phyloP scores from a whole-genome alignment of 768 basidiomycete species.

The Nevesoporus exiguus region DNA sequence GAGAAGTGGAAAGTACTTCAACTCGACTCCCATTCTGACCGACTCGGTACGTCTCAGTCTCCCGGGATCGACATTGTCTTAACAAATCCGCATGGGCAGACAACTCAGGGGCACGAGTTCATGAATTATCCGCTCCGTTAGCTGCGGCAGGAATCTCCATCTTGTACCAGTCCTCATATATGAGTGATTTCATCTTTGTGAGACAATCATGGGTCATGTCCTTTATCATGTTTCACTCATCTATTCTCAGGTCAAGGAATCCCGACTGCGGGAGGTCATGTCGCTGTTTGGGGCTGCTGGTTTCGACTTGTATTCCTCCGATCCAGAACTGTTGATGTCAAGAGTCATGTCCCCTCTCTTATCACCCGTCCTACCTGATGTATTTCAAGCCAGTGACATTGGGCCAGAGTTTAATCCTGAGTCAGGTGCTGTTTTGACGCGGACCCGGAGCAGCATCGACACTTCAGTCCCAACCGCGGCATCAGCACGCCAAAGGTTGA shows the following conservation, averaged over 20 bases:
- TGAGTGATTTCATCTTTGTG: slow-evolving; percentile 81
- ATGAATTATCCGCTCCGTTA: slow-evolving; percentile 72
- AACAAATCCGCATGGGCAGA: slow-evolving; percentile 36
- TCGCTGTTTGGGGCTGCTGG: slow-evolving; percentile 55
- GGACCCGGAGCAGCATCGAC: slow-evolving; percentile 41
- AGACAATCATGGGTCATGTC: slow-evolving; percentile 23
- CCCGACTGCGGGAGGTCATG: slow-evolving; percentile 61
- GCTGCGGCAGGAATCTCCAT: slow-evolving; percentile 78
- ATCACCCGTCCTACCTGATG: slow-evolving; percentile 31
- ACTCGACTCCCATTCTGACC: slow-evolving; percentile 75
- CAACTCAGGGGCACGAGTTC: slow-evolving; percentile 67
- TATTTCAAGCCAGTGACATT: slow-evolving; percentile 29
- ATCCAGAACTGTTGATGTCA: slow-evolving; percentile 36
- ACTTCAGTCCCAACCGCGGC: slow-evolving; percentile 19
- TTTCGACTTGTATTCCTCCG: slow-evolving; percentile 59
- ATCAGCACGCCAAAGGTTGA: slow-evolving; percentile 7
- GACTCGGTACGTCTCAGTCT: slow-evolving; percentile 46
- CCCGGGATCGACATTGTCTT: background rate
- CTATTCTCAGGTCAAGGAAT: slow-evolving; percentile 57
- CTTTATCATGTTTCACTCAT: background rate
- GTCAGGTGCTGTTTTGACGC: slow-evolving; percentile 46
- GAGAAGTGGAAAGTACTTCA: slow-evolving; percentile 79
- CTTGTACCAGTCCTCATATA: slow-evolving; percentile 78
- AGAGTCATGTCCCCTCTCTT: slow-evolving; percentile 31
- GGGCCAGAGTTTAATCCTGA: slow-evolving; percentile 31